Percentiles rank a stretch among this genome's conserved stretches.
These are phyloP conservation scores for Xylaria venustula DNA, from an alignment of 495 filamentous ascomycete genomes.

Conservation along the genomic window DNA sequence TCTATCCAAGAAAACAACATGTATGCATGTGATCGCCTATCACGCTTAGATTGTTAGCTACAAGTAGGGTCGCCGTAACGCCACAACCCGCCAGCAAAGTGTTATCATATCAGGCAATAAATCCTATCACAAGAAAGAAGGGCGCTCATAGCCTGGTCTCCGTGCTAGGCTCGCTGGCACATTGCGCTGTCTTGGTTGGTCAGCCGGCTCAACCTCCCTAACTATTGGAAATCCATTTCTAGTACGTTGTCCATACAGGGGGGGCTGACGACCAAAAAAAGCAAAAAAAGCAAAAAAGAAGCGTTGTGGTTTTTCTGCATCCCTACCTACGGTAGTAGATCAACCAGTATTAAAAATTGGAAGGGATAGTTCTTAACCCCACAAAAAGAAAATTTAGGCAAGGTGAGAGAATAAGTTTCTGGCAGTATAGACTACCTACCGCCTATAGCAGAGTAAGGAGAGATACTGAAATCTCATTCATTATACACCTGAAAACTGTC, in stretches of 20 bases:
- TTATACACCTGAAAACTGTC: no score
- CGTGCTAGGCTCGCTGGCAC: no score
- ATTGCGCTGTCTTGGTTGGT: no score
- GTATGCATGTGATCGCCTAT: background rate
- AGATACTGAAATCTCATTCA: background rate
- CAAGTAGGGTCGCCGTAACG: background rate
- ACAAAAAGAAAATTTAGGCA: background rate
- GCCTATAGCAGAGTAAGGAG: background rate
- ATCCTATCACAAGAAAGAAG: background rate
- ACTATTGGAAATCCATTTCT: no score
- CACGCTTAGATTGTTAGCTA: background rate
- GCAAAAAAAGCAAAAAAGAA: background rate
- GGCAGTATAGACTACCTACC: no score
- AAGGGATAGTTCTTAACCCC: background rate
- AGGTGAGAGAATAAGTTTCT: background rate
- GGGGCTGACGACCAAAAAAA: background rate
- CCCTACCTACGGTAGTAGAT: no score
- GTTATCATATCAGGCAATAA: background rate
- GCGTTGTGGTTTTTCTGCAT: background rate
- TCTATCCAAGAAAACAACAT: background rate
- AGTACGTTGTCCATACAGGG: background rate
- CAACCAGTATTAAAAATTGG: background rate
- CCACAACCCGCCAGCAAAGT: background rate
- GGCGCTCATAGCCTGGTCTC: no score
- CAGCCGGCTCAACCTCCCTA: background rate